These are phyloP conservation scores for Boletus sensibilis DNA, from an alignment of 768 basidiomycete species.

Conservation along the genomic window DNA sequence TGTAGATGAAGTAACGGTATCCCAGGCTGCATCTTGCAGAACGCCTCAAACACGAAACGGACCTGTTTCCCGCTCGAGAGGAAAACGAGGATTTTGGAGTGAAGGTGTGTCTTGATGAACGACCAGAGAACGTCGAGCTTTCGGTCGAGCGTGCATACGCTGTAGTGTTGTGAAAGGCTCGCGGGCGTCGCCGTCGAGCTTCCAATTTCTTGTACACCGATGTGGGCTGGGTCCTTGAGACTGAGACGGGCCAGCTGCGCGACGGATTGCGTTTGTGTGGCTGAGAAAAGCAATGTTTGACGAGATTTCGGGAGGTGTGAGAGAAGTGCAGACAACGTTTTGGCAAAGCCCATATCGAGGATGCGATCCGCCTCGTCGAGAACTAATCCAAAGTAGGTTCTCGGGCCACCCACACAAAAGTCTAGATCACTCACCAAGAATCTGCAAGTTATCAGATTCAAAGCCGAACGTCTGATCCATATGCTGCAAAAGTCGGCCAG, in stretches of 20 bases:
- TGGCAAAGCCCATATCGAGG: conserved; percentile 93
- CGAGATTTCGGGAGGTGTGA: conserved; percentile 86
- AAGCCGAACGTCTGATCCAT: conserved; percentile 98
- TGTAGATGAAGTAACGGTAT: conserved; percentile 90
- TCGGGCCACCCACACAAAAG: background rate
- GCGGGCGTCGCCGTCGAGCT: conserved; percentile 58
- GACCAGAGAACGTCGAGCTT: conserved; percentile 92
- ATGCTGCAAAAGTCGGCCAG: conserved; percentile 91
- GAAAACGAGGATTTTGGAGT: conserved; percentile 90
- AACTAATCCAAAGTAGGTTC: conserved; percentile 44
- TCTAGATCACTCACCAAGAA: conserved; percentile 62
- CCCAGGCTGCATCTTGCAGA: conserved; percentile 94
- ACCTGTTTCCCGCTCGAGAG: conserved; percentile 96
- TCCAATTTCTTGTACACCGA: conserved; percentile 58
- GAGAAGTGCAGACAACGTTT: conserved; percentile 87
- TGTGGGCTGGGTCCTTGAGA: conserved; percentile 74
- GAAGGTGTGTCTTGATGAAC: conserved; percentile 92
- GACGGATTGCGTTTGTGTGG: conserved; percentile 91
- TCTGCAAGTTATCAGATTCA: conserved; percentile 85
- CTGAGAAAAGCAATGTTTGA: conserved; percentile 95
- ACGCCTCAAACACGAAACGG: conserved; percentile 93
- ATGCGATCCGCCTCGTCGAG: conserved; percentile 97
- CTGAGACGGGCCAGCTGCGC: conserved; percentile 87
- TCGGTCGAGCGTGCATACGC: conserved; percentile 75
- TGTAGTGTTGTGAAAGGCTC: conserved; percentile 86